Evolutionary conservation across 306 rosid genomes (phyloP), one percentile per base, ranked within the genome.

Genomic region (Mucuna pruriens): DNA sequence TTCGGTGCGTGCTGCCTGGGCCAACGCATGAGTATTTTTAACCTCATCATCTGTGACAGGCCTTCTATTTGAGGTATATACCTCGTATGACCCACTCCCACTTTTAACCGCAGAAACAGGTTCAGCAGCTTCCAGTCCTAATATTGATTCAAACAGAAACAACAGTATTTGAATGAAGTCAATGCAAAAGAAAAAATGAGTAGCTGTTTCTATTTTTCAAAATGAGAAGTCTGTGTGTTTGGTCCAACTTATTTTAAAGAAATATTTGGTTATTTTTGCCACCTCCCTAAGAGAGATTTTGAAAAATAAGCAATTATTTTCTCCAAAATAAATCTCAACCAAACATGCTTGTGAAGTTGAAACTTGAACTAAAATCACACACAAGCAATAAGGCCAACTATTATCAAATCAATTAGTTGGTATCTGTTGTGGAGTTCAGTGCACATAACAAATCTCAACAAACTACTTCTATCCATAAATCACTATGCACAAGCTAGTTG

Each of bases 61-160:
- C 86, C 95, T 92, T 82, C 97, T 85, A 71, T 87, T 87, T 54
- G 95, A 92, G 23, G 9, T 54, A 69, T 78, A 92, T 6, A 39
- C 25, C 51, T 66, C 84, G 46, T 34, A 48, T 10, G 83, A 0
- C 22, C 64, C 84, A 36, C 7, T 0, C 22, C 64, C 84, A 36
- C 7, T 60, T 71, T 16, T 84, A n/a, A 16, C 78, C 16, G 5
- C 42, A 7, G 91, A 80, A 73, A 65, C 23, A 17, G 78, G 67
- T 36, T 55, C 87, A 26, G 23, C 69, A 82, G 60, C 82, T 26
- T 62, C 44, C 16, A 15, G 42, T 31, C 22, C 69, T 62, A 33
- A 7, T 15, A 31, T 62, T 60, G 38, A 61, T 66, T 77, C 70
- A 77, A 60, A 80, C 15, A 75, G 6, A 76, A 45, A 40, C 52